These are phyloP conservation scores for Suillus decipiens DNA, from an alignment of 768 basidiomycete genomes.

Conservation along the genomic window DNA sequence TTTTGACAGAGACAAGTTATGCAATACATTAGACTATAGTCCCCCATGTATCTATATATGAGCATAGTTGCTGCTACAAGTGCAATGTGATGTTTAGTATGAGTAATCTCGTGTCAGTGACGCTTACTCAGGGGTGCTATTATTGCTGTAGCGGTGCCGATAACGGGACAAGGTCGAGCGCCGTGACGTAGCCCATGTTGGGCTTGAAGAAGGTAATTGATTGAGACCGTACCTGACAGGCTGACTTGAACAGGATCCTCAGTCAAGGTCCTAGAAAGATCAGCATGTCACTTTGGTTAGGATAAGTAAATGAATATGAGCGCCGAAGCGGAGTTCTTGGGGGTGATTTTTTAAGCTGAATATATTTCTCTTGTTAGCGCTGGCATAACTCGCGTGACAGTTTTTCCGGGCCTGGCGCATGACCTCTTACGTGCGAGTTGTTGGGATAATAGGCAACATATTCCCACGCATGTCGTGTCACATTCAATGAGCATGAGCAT, in stretches of 20 bases:
- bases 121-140: not conserved
- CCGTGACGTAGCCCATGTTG: not conserved
- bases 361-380: not conserved
- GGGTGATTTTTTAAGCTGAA: not conserved
- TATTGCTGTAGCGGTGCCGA: not conserved
- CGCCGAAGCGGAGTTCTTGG: not conserved
- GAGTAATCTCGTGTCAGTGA: not conserved
- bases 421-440: too few relatives aligned
- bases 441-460: not conserved
- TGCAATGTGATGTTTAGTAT: not conserved
- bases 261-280: not conserved
- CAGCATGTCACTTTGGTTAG: not conserved
- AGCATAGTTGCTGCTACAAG: not conserved
- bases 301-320: not conserved
- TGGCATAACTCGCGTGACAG: not conserved
- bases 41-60: not conserved
- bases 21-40: not conserved
- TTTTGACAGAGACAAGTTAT: not conserved
- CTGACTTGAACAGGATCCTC: not conserved
- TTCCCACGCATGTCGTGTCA: slow-evolving; percentile 6
- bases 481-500: too few relatives aligned
- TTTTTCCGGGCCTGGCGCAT: not conserved
- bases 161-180: not conserved
- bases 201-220: not conserved
- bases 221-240: not conserved